Base-by-base conservation (phyloP, 805 yeast species). In the Candida endomychidarum region DNA sequence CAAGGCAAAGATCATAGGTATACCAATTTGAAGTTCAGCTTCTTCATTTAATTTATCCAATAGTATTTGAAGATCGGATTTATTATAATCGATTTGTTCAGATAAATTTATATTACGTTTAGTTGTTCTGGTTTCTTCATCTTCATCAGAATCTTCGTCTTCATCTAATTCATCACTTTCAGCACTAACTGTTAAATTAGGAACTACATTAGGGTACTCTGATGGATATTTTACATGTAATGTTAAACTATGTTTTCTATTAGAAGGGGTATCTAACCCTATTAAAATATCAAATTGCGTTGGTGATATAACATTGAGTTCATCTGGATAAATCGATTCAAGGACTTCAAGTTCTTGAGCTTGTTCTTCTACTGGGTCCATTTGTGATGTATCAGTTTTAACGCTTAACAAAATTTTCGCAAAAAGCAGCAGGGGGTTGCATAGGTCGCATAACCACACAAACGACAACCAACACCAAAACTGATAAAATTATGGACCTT, bases 281-380 rank as follows among this genome's bases (percentile, higher is more conserved):
- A 88, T 50, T 36, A 67, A 67, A 24, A 91, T 74, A 30, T 77
- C 70, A 57, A 78, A 86, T 25, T 70, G 70, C 5, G 23, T 36
- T 12, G 9, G 41, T 24, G 40, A 26, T 8, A 26, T 68, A 61
- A 15, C 53, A n/a, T 57, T 63, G 22, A 87, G 63, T 60, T 91
- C 99, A 56, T 91, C 97, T 5, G 98, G 99, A 58, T 93, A 91
- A 40, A 91, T 91, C 12, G 95, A 82, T 57, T 86, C 82, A 42
- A 91, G 74, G 38, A 93, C 89, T 60, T 90, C 97, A 33, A 93
- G 59, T 61, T 91, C 99, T 63, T 91, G 96, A 20, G 56, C 61
- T 58, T 91, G 97, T 56, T 93, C 97, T 59, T 86, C 96, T 38
- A 61, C 56, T 41, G 81, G 77, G 52, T 85, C 90, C 95, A 86